Conservation (phyloP, 2,329 filamentous ascomycete genomes). For the Aureobasidium lini region DNA sequence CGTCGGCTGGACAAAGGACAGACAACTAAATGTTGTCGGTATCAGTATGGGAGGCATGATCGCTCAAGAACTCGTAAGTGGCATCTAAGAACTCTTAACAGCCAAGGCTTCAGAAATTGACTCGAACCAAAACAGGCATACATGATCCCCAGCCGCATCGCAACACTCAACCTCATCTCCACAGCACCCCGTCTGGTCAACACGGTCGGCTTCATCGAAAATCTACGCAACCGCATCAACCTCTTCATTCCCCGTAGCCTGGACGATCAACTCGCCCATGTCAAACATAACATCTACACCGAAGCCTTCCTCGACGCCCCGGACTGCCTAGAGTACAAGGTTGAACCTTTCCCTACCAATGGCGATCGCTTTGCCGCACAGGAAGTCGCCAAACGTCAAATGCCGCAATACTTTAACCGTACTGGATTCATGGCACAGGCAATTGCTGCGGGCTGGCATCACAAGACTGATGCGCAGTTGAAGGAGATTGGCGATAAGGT, state of each 20-base stretch:
- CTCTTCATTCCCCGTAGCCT: slow-evolving; percentile 61
- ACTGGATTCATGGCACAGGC: slow-evolving; percentile 69
- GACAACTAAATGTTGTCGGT: slow-evolving; percentile 62
- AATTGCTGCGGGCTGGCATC: slow-evolving; percentile 70
- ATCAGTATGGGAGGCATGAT: slow-evolving; percentile 91
- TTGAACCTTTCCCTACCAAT: slow-evolving; percentile 59
- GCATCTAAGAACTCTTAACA: too few species aligned
- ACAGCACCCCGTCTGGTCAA: slow-evolving; percentile 42
- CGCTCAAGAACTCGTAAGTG: slow-evolving; percentile 64
- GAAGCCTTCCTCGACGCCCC: slow-evolving; percentile 53
- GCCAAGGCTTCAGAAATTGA: neutral
- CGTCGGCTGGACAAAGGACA: slow-evolving; percentile 57
- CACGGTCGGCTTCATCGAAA: slow-evolving; percentile 49
- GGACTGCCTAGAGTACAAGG: slow-evolving; percentile 44
- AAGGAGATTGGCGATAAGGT: slow-evolving; percentile 58
- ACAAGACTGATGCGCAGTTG: slow-evolving; percentile 63
- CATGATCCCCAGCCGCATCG: slow-evolving; percentile 42
- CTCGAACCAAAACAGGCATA: slow-evolving; percentile 23
- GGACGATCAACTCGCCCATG: slow-evolving; percentile 57
- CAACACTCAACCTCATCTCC: slow-evolving; percentile 43
- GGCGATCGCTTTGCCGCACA: slow-evolving; percentile 76
- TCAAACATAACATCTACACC: slow-evolving; percentile 60
- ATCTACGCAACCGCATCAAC: slow-evolving; percentile 52
- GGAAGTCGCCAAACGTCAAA: slow-evolving; percentile 64
- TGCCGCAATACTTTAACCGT: slow-evolving; percentile 53